Evolutionary conservation across 2,329 filamentous ascomycete species (phyloP), one percentile per base, ranked within the genome.

Genomic region (Penicillium sp.): DNA sequence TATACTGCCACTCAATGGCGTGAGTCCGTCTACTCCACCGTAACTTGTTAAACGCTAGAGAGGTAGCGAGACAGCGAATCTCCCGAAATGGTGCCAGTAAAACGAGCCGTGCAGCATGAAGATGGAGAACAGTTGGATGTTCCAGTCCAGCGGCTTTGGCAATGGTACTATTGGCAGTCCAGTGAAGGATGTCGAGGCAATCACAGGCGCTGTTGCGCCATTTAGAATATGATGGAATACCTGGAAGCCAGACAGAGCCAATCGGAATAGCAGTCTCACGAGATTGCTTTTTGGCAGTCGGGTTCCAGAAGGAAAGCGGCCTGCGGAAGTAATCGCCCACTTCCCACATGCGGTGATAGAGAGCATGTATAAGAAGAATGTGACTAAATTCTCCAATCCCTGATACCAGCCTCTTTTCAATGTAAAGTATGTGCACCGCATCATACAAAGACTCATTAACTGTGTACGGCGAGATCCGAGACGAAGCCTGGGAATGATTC

Each of bases 111-210:
- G 84, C 78, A 1, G 82, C 67, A 61, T 86, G 84, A 3, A 86
- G 75, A 60, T 86, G 82, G 7, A 85, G 67, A 0, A 86, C 75
- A 1, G 81, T 83, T 2, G 81, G 77, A 56, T 84, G 82, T 56
- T 86, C 83, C 6, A 80, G 71, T 0, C 83, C 84, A 1, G 76
- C 74, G 1, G 77, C 70, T 49, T 77, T 76, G 4, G 80, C 79
- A 29, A 83, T 78, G 0, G 76, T 77, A 43, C 76, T 79, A 59
- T 84, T 84, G 3, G 83, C 83, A 19, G 78, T 76, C 83, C 84
- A 86, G 62, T 86, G 82, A 2, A 86, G 72, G 1, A 85, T 77
- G 55, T 86, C 84, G 3, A 86, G 63, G 49, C 74, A 77, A 55
- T 78, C 75, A 31, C 75, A 77, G 11, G 74, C 73, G 52, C 73